phyloP scores from a whole-genome alignment of 768 basidiomycete genomes.

The Phylloporus sp. region DNA sequence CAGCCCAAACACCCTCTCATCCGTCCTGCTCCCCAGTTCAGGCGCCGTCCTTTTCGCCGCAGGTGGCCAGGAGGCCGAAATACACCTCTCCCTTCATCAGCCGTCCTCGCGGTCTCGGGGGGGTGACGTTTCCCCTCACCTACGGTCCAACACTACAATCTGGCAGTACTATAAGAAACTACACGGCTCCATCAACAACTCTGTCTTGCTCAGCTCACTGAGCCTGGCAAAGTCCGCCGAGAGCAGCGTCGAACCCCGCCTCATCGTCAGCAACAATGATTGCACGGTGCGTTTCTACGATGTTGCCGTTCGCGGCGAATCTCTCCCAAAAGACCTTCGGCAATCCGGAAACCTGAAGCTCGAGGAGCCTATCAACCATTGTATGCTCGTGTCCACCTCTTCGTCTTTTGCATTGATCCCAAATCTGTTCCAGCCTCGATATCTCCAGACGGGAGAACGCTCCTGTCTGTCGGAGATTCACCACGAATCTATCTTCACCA shows the following conservation, averaged over 20 bases:
- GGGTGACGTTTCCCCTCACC: slow-evolving; percentile 11
- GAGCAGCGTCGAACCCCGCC: slow-evolving; percentile 68
- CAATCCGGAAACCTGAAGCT: slow-evolving; percentile 54
- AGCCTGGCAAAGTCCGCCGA: slow-evolving; percentile 56
- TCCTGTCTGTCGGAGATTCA: slow-evolving; percentile 90
- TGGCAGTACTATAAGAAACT: slow-evolving; percentile 60
- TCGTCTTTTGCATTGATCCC: slow-evolving; percentile 5
- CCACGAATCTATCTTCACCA: slow-evolving; percentile 80
- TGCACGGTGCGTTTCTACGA: slow-evolving; percentile 77
- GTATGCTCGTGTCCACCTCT: slow-evolving; percentile 39
- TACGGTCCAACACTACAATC: slow-evolving; percentile 14
- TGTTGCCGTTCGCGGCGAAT: slow-evolving; percentile 51
- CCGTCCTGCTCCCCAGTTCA: slow-evolving; percentile 47
- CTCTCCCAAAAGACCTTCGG: slow-evolving; percentile 38
- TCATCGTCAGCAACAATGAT: slow-evolving; percentile 87
- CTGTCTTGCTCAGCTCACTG: slow-evolving; percentile 62
- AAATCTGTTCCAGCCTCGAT: slow-evolving; percentile 61
- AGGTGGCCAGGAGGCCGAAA: slow-evolving; percentile 70
- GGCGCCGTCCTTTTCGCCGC: slow-evolving; percentile 66
- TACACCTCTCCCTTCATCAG: slow-evolving; percentile 56
- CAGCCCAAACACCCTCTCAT: slow-evolving; percentile 59
- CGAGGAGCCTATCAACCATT: slow-evolving; percentile 77
- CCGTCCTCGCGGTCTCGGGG: slow-evolving; percentile 23
- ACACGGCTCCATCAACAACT: slow-evolving; percentile 77
- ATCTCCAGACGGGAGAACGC: slow-evolving; percentile 81